Conservation (phyloP, 176 grass and related monocot species). For the Pharus latifolius region DNA sequence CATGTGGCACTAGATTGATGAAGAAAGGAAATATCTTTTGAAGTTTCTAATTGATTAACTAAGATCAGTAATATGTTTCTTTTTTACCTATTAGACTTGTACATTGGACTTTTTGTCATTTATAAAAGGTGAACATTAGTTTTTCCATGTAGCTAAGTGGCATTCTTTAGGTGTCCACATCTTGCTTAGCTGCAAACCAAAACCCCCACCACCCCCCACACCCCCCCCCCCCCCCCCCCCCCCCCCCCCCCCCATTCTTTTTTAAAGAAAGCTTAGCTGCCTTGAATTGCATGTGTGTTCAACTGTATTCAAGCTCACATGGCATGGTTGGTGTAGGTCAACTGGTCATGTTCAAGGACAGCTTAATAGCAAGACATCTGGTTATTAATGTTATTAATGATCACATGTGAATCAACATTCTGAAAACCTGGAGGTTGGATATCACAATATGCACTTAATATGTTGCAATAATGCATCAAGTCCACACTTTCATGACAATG, state of each 20-base stretch:
- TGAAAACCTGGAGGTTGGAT: neutral
- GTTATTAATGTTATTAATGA: neutral
- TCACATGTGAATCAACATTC: too few species aligned
- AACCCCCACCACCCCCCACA: too few species aligned
- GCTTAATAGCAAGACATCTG: slow-evolving; percentile 1
- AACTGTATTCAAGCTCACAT: slow-evolving; percentile 24
- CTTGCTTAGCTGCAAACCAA: slow-evolving; percentile 28
- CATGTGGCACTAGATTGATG: neutral
- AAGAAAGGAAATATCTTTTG: neutral
- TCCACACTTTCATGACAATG: too few species aligned
- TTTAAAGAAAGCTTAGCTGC: too few species aligned
- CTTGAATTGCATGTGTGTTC: slow-evolving; percentile 6
- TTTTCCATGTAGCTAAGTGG: slow-evolving; percentile 2
- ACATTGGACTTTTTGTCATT: neutral
- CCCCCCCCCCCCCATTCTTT: too few species aligned
- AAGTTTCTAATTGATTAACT: neutral
- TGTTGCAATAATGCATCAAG: neutral
- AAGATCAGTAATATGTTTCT: neutral
- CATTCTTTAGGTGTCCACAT: neutral
- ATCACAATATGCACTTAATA: neutral
- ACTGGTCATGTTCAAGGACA: slow-evolving; percentile 2
- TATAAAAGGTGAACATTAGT: too few species aligned
- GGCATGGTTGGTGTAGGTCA: slow-evolving; percentile 11
- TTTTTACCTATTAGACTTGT: neutral
- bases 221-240: too few species aligned